Conservation (phyloP, 352 stramenopile genomes). For the Saprolegnia parasitica region DNA sequence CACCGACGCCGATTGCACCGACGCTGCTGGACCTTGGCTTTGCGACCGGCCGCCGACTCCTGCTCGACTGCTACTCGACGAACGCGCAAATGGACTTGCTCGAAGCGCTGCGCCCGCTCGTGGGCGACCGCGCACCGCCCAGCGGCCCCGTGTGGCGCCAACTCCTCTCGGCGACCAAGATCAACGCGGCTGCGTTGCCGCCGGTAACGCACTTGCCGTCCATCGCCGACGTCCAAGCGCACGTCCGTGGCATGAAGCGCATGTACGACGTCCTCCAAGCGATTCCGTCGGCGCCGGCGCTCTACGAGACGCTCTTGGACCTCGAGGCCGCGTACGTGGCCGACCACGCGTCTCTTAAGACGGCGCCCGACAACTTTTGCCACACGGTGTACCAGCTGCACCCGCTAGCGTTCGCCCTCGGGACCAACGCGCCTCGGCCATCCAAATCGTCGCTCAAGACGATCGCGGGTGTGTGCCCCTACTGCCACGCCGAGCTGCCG, state of each 20-base stretch:
- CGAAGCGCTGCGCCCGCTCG: background rate
- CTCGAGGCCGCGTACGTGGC: slow-evolving; percentile 23
- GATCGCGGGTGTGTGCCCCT: background rate
- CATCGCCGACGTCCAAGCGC: slow-evolving; percentile 7
- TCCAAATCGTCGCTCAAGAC: background rate
- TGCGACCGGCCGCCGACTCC: background rate
- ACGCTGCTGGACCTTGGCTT: background rate
- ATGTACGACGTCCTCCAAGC: slow-evolving; percentile 9
- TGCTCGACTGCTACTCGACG: background rate
- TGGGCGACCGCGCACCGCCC: background rate
- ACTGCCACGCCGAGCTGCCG: background rate
- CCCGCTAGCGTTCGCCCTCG: background rate
- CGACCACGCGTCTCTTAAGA: background rate
- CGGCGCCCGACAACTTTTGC: slow-evolving; percentile 7
- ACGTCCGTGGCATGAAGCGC: slow-evolving; percentile 12
- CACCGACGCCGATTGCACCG: background rate
- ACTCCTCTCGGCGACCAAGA: background rate
- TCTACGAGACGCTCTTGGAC: slow-evolving; percentile 12
- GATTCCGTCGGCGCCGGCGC: background rate
- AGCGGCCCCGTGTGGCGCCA: background rate
- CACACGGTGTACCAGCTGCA: slow-evolving; percentile 26
- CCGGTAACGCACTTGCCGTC: background rate
- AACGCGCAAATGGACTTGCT: background rate
- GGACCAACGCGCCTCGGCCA: background rate
- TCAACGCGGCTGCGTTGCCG: background rate